These are phyloP conservation scores for Cryptosporidium andersoni DNA, from an alignment of 169 alveolate genomes.

Conservation along the genomic window DNA sequence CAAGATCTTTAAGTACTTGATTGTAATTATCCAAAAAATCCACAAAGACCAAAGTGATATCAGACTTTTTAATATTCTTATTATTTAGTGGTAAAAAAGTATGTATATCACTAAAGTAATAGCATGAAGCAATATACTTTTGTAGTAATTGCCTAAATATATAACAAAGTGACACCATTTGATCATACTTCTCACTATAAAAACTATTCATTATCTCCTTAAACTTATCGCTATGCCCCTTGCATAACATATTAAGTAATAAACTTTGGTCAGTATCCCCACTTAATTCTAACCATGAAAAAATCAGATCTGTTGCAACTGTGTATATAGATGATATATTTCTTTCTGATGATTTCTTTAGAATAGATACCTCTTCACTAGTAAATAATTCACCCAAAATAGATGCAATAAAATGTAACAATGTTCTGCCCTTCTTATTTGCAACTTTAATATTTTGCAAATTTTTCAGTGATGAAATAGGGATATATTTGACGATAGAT, in stretches of 20 bases:
- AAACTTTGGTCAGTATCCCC: constrained; percentile 16
- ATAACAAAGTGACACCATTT: constrained; percentile 27
- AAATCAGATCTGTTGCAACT: constrained; percentile 37
- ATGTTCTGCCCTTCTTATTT: constrained; percentile 41
- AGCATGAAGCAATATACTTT: constrained; percentile 58
- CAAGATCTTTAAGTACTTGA: constrained; percentile 4
- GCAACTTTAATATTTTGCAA: constrained; percentile 47
- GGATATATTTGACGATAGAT: constrained; percentile 15
- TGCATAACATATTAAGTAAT: neutral
- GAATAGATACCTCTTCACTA: constrained; percentile 25
- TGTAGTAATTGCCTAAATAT: constrained; percentile 10
- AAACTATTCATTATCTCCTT: constrained; percentile 25
- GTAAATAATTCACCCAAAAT: constrained; percentile 57
- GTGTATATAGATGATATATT: constrained; percentile 37
- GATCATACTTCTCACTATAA: constrained; percentile 31
- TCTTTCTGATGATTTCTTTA: constrained; percentile 54
- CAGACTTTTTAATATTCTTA: neutral
- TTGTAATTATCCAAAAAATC: constrained; percentile 36
- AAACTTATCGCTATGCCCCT: constrained; percentile 14
- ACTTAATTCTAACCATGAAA: constrained; percentile 54
- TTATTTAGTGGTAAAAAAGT: constrained; percentile 37
- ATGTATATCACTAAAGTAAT: constrained; percentile 45
- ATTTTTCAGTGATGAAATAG: constrained; percentile 53
- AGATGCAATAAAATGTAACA: constrained; percentile 36
- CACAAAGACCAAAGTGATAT: constrained; percentile 3